These are phyloP conservation scores for Cladorrhinum sp. DNA, from an alignment of 2,329 filamentous ascomycete genomes.

Conservation along the genomic window DNA sequence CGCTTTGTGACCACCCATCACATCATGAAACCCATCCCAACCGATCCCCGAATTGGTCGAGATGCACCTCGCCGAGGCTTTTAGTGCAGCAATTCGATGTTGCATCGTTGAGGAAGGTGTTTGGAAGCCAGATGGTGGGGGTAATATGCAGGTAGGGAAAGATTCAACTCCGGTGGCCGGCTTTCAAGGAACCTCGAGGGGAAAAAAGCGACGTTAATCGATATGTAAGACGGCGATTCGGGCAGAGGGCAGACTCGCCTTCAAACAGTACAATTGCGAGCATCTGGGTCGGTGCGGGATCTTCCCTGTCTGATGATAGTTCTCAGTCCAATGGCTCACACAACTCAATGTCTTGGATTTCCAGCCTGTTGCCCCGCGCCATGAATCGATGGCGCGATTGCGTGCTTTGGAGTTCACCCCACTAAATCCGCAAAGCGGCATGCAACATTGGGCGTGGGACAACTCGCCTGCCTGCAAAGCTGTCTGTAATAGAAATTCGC, in stretches of 20 bases:
- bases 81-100: neutral
- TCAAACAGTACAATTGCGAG: slow-evolving; percentile 4
- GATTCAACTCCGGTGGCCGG: neutral
- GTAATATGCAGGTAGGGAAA: neutral
- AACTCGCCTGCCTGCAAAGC: slow-evolving; percentile 6
- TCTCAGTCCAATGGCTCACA: neutral
- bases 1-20: neutral
- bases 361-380: slow-evolving; percentile 23
- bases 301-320: neutral
- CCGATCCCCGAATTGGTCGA: neutral
- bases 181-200: neutral
- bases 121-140: neutral
- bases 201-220: neutral
- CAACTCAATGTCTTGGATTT: neutral
- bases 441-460: slow-evolving; percentile 12
- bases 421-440: slow-evolving; percentile 27
- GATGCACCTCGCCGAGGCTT: neutral
- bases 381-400: slow-evolving; percentile 31
- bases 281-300: neutral
- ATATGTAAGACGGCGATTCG: neutral
- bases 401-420: slow-evolving; percentile 34
- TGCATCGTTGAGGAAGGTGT: neutral
- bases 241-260: slow-evolving; percentile 3
- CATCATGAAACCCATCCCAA: neutral
- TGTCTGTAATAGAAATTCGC: slow-evolving; percentile 23